These are phyloP conservation scores for Rubroboletus pulcherrimus DNA, from an alignment of 768 basidiomycete species.

Conservation along the genomic window DNA sequence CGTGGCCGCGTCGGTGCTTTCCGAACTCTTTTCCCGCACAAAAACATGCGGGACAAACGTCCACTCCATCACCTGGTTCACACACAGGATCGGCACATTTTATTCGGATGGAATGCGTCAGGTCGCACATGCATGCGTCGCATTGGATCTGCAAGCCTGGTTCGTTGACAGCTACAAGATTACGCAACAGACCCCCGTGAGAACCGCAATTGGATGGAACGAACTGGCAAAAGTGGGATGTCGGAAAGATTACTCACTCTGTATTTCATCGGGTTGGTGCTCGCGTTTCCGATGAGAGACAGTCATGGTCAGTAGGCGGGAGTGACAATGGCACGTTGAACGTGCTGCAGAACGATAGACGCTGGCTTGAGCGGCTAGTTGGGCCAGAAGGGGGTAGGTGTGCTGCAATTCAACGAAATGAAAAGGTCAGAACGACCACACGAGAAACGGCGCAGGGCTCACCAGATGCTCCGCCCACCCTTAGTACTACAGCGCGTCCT, in stretches of 20 bases:
- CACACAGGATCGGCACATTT: constrained; percentile 87
- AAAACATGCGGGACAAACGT: constrained; percentile 92
- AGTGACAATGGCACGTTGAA: background rate
- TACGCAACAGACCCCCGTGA: constrained; percentile 28
- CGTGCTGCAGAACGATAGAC: background rate
- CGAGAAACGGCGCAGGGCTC: background rate
- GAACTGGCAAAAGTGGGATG: background rate
- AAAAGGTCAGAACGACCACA: background rate
- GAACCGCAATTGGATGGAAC: constrained; percentile 16
- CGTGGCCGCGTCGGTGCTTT: constrained; percentile 79
- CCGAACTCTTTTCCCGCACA: constrained; percentile 87
- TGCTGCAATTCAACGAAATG: background rate
- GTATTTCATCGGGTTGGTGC: constrained; percentile 60
- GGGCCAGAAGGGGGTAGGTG: background rate
- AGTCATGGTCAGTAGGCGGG: constrained; percentile 41
- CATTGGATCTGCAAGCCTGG: constrained; percentile 82
- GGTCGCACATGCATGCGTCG: constrained; percentile 79
- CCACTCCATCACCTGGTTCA: constrained; percentile 75
- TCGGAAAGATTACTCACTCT: constrained; percentile 44
- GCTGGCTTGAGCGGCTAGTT: background rate
- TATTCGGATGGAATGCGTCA: constrained; percentile 95
- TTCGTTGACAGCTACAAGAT: constrained; percentile 62
- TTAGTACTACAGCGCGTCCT: background rate
- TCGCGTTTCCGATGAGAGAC: constrained; percentile 66
- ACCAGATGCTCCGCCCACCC: background rate